A percentile compares a stretch with the other conserved stretches of the same genome.
These are phyloP conservation scores for Colletotrichum abscissum DNA, from an alignment of 2,329 filamentous ascomycete species.

Conservation along the genomic window DNA sequence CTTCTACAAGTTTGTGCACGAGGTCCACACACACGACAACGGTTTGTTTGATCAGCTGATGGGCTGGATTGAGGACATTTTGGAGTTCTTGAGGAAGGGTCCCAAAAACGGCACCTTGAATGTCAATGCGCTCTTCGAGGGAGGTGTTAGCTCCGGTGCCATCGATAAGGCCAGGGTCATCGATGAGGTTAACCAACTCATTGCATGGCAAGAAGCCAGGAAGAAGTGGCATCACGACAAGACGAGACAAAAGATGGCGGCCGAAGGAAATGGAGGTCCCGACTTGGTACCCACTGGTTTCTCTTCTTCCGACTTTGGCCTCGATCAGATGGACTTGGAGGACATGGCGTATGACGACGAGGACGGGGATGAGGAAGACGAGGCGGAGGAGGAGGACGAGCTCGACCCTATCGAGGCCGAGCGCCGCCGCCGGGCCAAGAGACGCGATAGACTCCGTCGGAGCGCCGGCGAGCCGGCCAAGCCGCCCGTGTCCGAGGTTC, in stretches of 20 bases:
- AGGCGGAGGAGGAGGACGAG: conserved; percentile 80
- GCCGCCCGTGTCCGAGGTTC: conserved; percentile 80
- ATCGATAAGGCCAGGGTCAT: conserved; percentile 80
- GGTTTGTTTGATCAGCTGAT: conserved; percentile 96
- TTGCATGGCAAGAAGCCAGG: conserved; percentile 92
- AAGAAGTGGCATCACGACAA: conserved; percentile 99
- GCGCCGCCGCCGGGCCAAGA: conserved; percentile 79
- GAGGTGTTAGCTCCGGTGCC: conserved; percentile 73
- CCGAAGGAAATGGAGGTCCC: conserved; percentile 69
- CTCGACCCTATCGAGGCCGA: conserved; percentile 90
- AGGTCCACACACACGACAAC: conserved; percentile 96
- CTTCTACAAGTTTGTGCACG: conserved; percentile 99
- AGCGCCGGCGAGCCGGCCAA: conserved; percentile 87
- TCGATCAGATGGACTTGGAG: conserved; percentile 87
- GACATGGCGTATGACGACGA: conserved; percentile 85
- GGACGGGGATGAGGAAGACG: conserved; percentile 70
- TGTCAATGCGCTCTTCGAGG: conserved; percentile 92
- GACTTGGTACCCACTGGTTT: conserved; percentile 71
- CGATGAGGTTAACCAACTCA: conserved; percentile 84
- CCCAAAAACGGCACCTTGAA: conserved; percentile 88
- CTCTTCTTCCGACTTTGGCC: conserved; percentile 86
- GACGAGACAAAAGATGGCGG: conserved; percentile 98
- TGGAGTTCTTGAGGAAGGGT: conserved; percentile 90
- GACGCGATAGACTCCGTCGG: conserved; percentile 82
- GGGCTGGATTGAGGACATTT: conserved; percentile 95